A percentile compares a stretch with the other conserved stretches of the same genome.
Conservation (phyloP, 768 basidiomycete genomes). For the Trametes punicea region DNA sequence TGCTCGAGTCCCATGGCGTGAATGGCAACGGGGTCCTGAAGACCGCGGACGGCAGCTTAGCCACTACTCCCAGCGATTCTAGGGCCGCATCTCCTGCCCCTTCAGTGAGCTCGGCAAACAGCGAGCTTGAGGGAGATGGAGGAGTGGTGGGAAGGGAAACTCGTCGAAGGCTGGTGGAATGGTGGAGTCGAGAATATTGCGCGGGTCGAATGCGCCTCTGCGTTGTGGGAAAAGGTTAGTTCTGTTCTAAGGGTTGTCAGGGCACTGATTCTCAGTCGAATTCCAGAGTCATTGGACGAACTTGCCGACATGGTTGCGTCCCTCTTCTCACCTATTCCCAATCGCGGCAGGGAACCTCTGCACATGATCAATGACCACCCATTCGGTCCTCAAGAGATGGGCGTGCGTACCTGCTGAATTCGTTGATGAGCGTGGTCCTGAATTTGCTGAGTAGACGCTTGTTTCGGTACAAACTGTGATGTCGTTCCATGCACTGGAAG, state of each 20-base stretch:
- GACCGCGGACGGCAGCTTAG: constrained; percentile 24
- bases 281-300: constrained; percentile 70
- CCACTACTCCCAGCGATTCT: constrained; percentile 43
- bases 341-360: constrained; percentile 56
- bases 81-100: constrained; percentile 57
- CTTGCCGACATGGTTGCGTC: constrained; percentile 58
- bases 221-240: constrained; percentile 71
- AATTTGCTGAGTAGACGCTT: constrained; percentile 49
- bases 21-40: constrained; percentile 30
- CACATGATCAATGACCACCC: constrained; percentile 72
- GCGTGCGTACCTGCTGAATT: constrained; percentile 44
- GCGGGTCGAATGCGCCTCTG: constrained; percentile 80
- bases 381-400: constrained; percentile 66
- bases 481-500: constrained; percentile 79
- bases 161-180: constrained; percentile 73
- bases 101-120: constrained; percentile 49
- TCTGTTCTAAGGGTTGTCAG: not conserved
- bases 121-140: constrained; percentile 69
- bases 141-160: constrained; percentile 77
- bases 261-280: not conserved
- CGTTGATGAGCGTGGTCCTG: not conserved
- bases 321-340: constrained; percentile 70
- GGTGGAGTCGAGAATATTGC: constrained; percentile 82
- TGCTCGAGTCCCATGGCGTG: no score
- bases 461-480: constrained; percentile 88